Percentiles rank a stretch among this genome's conserved stretches.
Evolutionary conservation across 2,329 filamentous ascomycete genomes (phyloP).

Genomic region (Remersonia thermophila): DNA sequence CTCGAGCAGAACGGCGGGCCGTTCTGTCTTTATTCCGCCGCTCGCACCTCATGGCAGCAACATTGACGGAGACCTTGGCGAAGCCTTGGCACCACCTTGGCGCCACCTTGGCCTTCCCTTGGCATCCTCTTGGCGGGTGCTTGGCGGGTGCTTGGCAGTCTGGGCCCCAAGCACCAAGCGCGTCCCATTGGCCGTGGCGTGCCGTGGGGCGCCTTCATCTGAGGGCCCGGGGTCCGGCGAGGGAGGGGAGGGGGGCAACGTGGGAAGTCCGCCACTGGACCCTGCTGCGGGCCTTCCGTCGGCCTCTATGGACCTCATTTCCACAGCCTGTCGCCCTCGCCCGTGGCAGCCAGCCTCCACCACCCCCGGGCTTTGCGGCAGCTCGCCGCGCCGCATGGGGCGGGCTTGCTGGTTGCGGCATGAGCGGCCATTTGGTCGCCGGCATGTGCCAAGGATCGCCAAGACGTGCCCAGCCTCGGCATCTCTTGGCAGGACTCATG

Average conservation of each 20-base stretch:
- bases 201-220: too few relatives aligned
- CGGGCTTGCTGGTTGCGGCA: too few relatives aligned
- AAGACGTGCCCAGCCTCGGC: conserved; percentile 18
- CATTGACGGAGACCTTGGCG: conserved; percentile 20
- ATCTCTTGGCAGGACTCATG: too few relatives aligned
- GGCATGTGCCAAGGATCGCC: conserved; percentile 4
- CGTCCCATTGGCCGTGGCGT: conserved; percentile 17
- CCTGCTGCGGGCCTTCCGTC: background rate
- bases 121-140: too few relatives aligned
- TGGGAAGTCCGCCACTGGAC: background rate
- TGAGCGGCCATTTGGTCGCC: too few relatives aligned
- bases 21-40: conserved; percentile 22
- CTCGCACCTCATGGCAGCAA: conserved; percentile 16
- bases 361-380: too few relatives aligned
- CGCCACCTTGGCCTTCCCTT: too few relatives aligned
- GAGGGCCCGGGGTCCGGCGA: conserved; percentile 8
- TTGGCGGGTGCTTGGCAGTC: conserved; percentile 21
- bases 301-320: conserved; percentile 6
- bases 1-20: conserved; percentile 15
- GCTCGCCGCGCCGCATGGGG: too few relatives aligned
- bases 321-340: conserved; percentile 17
- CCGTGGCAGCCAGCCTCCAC: conserved; percentile 18
- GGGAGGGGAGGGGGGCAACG: conserved; percentile 13
- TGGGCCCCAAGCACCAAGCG: conserved; percentile 15
- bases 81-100: conserved; percentile 2